These are phyloP conservation scores for Chlorociboria aeruginascens DNA, from an alignment of 495 filamentous ascomycete genomes.

Conservation along the genomic window DNA sequence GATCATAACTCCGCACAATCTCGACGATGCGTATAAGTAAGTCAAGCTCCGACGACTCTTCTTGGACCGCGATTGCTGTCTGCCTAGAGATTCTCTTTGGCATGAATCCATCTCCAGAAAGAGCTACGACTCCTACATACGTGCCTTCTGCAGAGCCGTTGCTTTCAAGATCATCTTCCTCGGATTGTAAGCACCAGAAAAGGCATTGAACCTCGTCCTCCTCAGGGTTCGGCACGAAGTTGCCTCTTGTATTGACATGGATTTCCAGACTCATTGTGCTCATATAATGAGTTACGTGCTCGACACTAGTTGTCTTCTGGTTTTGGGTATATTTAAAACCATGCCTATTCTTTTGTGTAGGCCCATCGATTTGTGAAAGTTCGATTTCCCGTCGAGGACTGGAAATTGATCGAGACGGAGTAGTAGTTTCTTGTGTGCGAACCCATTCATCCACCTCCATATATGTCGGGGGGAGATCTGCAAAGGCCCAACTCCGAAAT, in stretches of 20 bases:
- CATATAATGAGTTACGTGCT: slow-evolving; percentile 88
- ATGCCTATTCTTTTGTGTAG: slow-evolving; percentile 74
- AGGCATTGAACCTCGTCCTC: slow-evolving; percentile 82
- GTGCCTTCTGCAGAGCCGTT: slow-evolving; percentile 40
- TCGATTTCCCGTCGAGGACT: slow-evolving; percentile 22
- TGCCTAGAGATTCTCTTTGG: slow-evolving; percentile 39
- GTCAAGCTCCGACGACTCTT: slow-evolving; percentile 72
- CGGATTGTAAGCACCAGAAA: slow-evolving; percentile 81
- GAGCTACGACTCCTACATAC: slow-evolving; percentile 48
- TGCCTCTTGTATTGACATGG: slow-evolving; percentile 82
- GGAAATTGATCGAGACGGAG: not conserved
- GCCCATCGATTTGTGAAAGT: slow-evolving; percentile 78
- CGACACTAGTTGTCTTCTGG: slow-evolving; percentile 57
- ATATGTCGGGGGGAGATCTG: slow-evolving; percentile 52
- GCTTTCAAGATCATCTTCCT: slow-evolving; percentile 44
- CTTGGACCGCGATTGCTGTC: slow-evolving; percentile 47
- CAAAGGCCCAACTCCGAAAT: slow-evolving; percentile 54
- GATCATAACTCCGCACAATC: slow-evolving; percentile 73
- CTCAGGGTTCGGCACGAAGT: slow-evolving; percentile 73
- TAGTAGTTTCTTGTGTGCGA: slow-evolving; percentile 16
- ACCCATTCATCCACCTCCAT: slow-evolving; percentile 64
- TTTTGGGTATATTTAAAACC: slow-evolving; percentile 85
- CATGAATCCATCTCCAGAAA: slow-evolving; percentile 45
- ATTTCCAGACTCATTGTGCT: slow-evolving; percentile 90
- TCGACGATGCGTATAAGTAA: slow-evolving; percentile 72